Evolutionary conservation across 2,329 filamentous ascomycete genomes (phyloP), one percentile per base, ranked within the genome.

Genomic region (Arthrobotrys pseudoclavata): DNA sequence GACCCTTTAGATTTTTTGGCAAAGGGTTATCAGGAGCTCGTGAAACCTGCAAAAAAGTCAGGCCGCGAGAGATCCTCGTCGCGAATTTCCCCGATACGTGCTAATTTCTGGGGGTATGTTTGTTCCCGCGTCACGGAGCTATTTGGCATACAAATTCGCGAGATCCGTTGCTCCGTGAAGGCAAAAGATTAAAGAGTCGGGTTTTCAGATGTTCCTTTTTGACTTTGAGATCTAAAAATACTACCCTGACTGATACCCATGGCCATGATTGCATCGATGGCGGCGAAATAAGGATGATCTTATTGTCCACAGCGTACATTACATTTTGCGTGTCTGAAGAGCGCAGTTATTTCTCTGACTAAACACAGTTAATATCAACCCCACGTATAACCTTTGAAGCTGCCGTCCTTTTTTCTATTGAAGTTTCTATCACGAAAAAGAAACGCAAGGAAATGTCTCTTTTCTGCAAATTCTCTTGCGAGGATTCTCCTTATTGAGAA

Each of bases 401-500:
- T 42, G 34, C 55, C 42, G 60, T 31, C 57, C 5, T 13, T 42
- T 57, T 42, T 26, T 24, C 55, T 18, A 20, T n/a, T 60, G 18
- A 52, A 10, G 13, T 12, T 69, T 61, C 50, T 31, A 63, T 70
- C 68, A 52, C 68, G 57, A 64, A 64, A 55, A 52, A 57, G 48
- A 61, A 62, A 29, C 15, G n/a, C 62, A 31, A 50, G 26, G 34
- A 66, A 37, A 70, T 29, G 50, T 67, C 61, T 52, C 18, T 67
- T 67, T 60, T 67, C 52, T 68, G 61, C 69, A 74, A 76, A 64
- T 26, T 66, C 50, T 67, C 74, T 77, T 61, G 74, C 71, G 74
- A 77, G 67, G 20, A 4, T 67, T 71, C 74, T 77, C 74, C 74
- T 31, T 71, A 50, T 77, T 71, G 42, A 71, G 67, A 71, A 63